Base-by-base conservation (phyloP, 352 stramenopile genomes). In the Phytophthora pini region DNA sequence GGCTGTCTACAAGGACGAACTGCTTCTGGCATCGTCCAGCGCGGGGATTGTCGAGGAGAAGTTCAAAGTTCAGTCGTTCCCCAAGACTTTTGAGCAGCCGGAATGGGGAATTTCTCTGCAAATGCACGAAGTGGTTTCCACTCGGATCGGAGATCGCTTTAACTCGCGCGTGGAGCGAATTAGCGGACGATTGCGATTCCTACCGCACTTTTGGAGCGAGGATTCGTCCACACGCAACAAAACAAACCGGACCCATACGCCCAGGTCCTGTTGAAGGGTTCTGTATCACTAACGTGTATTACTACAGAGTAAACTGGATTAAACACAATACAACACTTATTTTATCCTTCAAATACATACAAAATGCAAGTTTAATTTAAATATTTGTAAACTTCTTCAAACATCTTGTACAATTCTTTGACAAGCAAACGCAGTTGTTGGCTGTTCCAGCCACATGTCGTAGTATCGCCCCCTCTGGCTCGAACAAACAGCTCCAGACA, bases 131-230 rank as follows among this genome's bases (percentile, higher is more conserved):
- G 59, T 86, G 22, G 48, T 84, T 2, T 77, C 66, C 1, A 58
- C 54, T 31, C 65, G 74, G 5, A 76, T 86, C 22, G 74, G 74
- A 55, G 65, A 82, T 29, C 77, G 74, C 17, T 84, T 80, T 40
- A 65, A 62, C 20, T 38, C 61, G 40, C 64, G 58, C 15, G 34
- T 61, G 6, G 34, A 72, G 5, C 51, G 48, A 40, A 40, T 62
- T n/a, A 49, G 57, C 38, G 46, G 60, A 7, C 59, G 58, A 38
- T 36, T 65, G 38, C 60, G 56, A 10, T 65, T 76, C 36, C 54
- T 76, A 26, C 52, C 64, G 17, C 59, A 69, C 50, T 73, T 76
- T 32, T 60, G 64, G 50, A 63, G 31, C 49, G 53, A 74, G 11
- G n/a, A 70, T 38, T 65, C 60, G 49, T 55, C 61, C 41, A 66